These are phyloP conservation scores for Annulohypoxylon stygium DNA, from an alignment of 495 filamentous ascomycete species.

Conservation along the genomic window DNA sequence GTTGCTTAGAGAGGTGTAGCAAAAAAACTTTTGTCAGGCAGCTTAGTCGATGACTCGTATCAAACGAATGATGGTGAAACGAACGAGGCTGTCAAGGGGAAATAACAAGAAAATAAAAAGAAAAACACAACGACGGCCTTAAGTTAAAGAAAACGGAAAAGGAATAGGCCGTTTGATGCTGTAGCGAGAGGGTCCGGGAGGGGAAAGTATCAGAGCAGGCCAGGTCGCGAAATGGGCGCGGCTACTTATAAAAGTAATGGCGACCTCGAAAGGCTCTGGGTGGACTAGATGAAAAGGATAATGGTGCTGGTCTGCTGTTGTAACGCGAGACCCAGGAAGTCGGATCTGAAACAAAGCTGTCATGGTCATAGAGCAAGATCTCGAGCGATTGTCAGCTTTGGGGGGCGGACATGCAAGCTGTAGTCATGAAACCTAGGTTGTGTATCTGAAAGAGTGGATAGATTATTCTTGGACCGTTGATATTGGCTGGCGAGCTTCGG, in stretches of 20 bases:
- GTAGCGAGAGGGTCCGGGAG: constrained; percentile 52
- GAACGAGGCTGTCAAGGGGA: constrained; percentile 47
- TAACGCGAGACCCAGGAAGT: constrained; percentile 45
- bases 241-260: constrained; percentile 52
- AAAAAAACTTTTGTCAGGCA: constrained; percentile 30
- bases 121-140: constrained; percentile 45
- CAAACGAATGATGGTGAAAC: constrained; percentile 60
- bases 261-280: constrained; percentile 31
- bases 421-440: constrained; percentile 61
- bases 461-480: constrained; percentile 56
- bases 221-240: constrained; percentile 53
- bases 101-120: constrained; percentile 42
- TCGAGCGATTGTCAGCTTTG: constrained; percentile 46
- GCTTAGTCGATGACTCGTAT: constrained; percentile 54
- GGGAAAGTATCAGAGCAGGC: constrained; percentile 46
- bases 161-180: constrained; percentile 53
- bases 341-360: constrained; percentile 61
- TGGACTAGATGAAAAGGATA: constrained; percentile 36
- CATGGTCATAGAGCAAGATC: constrained; percentile 52
- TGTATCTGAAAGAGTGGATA: constrained; percentile 63
- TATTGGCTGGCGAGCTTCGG: constrained; percentile 61
- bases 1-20: constrained; percentile 25
- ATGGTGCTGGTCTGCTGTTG: constrained; percentile 44
- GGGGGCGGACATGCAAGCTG: constrained; percentile 53
- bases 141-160: constrained; percentile 48